Conservation (phyloP, 139 green algal species). For the Astrephomene gubernaculifera region DNA sequence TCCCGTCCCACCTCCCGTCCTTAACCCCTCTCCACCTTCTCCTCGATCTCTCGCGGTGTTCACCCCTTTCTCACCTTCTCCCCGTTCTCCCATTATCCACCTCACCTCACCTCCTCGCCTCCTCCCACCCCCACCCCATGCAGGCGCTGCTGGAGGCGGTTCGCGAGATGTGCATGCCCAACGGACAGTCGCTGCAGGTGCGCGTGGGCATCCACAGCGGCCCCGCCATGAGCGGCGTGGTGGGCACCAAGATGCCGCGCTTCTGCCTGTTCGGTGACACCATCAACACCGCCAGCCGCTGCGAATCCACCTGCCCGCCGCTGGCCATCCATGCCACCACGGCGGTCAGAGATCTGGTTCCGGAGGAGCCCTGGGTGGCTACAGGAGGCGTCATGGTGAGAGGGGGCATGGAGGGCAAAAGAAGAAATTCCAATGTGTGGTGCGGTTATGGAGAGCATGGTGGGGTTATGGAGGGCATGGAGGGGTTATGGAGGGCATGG, state of each 20-base stretch:
- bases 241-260: constrained; percentile 51
- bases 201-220: constrained; percentile 50
- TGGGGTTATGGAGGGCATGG: too few relatives aligned
- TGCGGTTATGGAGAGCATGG: too few relatives aligned
- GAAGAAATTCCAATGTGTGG: too few relatives aligned
- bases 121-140: too few relatives aligned
- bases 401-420: too few relatives aligned
- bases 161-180: constrained; percentile 29
- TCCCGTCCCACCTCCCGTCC: too few relatives aligned
- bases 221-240: constrained; percentile 53
- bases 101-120: background rate
- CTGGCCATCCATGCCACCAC: constrained; percentile 34
- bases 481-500: background rate
- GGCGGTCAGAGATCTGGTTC: constrained; percentile 6
- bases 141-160: constrained; percentile 32
- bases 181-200: constrained; percentile 39
- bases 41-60: too few relatives aligned
- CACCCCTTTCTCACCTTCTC: too few relatives aligned
- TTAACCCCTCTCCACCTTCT: too few relatives aligned
- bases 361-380: constrained; percentile 38
- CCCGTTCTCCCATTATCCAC: too few relatives aligned
- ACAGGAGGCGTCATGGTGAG: constrained; percentile 44
- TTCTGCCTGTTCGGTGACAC: constrained; percentile 62
- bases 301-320: constrained; percentile 28
- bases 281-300: constrained; percentile 58